phyloP scores from a whole-genome alignment of 495 filamentous ascomycete species.

The Pseudomonodictys pantanalensis region DNA sequence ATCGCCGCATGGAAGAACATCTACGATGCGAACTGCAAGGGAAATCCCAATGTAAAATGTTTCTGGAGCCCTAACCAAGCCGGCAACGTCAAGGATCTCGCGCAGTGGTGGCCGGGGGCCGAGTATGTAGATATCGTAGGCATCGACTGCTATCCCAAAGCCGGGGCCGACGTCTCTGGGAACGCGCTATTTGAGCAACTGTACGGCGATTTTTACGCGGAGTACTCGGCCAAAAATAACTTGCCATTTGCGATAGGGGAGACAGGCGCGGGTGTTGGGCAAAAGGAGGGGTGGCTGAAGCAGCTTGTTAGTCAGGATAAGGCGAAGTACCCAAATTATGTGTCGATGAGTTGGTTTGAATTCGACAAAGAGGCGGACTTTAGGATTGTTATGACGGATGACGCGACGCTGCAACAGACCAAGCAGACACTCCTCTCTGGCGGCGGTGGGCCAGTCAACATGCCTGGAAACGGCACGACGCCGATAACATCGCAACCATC shows the following conservation, averaged over 20 bases:
- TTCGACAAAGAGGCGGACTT: conserved; percentile 17
- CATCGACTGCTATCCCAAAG: conserved; percentile 7
- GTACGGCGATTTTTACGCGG: conserved; percentile 5
- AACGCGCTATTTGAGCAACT: conserved; percentile 1
- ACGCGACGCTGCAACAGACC: neutral
- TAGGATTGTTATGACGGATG: conserved; percentile 12
- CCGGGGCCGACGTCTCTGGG: neutral
- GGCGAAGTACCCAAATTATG: conserved; percentile 7
- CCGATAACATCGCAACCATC: neutral
- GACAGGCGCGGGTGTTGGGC: neutral
- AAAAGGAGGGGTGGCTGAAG: conserved; percentile 8
- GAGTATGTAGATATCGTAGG: conserved; percentile 12
- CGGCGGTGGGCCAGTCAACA: neutral
- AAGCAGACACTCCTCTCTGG: conserved; percentile 2
- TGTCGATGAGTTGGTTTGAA: conserved; percentile 8
- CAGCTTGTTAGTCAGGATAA: neutral
- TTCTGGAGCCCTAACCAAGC: conserved; percentile 13
- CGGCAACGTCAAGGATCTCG: neutral
- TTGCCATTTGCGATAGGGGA: conserved; percentile 13
- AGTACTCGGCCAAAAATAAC: neutral
- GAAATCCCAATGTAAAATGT: conserved; percentile 1
- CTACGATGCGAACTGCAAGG: conserved; percentile 10
- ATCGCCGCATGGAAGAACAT: conserved; percentile 15
- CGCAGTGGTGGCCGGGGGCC: conserved; percentile 4
- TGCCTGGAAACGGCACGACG: neutral